Percentiles rank a stretch among this genome's conserved stretches.
Evolutionary conservation across 768 basidiomycete species (phyloP).

Genomic region (Strobilomyces confusus): DNA sequence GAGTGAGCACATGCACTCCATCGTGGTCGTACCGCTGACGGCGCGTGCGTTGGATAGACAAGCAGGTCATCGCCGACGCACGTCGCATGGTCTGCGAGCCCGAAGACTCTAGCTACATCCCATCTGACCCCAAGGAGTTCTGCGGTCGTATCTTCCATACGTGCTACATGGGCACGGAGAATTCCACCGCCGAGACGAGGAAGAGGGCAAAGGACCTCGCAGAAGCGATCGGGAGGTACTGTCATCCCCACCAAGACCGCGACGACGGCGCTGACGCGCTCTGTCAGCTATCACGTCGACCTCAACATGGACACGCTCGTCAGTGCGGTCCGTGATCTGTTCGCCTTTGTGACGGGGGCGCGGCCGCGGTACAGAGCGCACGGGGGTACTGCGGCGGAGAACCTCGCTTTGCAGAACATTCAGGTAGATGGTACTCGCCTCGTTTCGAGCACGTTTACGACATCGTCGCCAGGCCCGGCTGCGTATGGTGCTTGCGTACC

Average conservation of each 20-base stretch:
- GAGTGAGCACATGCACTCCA: slow-evolving; percentile 43
- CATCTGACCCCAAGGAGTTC: slow-evolving; percentile 85
- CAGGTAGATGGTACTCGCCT: slow-evolving; percentile 46
- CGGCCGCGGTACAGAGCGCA: slow-evolving; percentile 78
- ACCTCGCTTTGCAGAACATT: slow-evolving; percentile 95
- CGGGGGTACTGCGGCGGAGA: slow-evolving; percentile 85
- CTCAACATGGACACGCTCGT: slow-evolving; percentile 95
- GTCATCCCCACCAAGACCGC: neutral
- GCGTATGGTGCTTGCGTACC: slow-evolving; percentile 90
- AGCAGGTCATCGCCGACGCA: slow-evolving; percentile 88
- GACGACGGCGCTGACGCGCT: neutral
- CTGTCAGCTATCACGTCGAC: slow-evolving; percentile 81
- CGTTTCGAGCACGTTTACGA: neutral
- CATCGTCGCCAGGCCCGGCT: slow-evolving; percentile 64
- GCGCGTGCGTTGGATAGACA: slow-evolving; percentile 41
- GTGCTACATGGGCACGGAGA: slow-evolving; percentile 99
- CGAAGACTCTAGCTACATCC: slow-evolving; percentile 76
- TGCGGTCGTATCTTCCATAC: slow-evolving; percentile 88
- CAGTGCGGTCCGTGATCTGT: slow-evolving; percentile 77
- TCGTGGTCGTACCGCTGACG: neutral
- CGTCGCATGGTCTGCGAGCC: slow-evolving; percentile 84
- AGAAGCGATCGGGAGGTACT: slow-evolving; percentile 84
- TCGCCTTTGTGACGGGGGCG: slow-evolving; percentile 72
- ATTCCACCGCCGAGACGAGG: slow-evolving; percentile 85
- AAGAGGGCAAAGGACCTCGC: slow-evolving; percentile 82